A percentile compares a stretch with the other conserved stretches of the same genome.
Evolutionary conservation across 768 basidiomycete genomes (phyloP).

Genomic region (Termitomyces sp.): DNA sequence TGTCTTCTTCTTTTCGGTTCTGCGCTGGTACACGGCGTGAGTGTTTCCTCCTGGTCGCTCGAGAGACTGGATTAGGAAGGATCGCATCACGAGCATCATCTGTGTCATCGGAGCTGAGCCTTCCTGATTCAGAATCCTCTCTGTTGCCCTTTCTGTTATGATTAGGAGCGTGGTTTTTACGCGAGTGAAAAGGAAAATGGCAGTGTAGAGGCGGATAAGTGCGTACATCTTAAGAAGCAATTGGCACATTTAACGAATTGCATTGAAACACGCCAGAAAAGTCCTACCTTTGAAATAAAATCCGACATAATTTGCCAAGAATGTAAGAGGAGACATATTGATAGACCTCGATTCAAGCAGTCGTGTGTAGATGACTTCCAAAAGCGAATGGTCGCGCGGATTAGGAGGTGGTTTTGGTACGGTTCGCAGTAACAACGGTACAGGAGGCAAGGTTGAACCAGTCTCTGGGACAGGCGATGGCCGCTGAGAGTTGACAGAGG

Average conservation of each 20-base stretch:
- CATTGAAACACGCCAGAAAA: not conserved
- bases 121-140: conserved; percentile 14
- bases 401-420: conserved; percentile 42
- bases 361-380: conserved; percentile 63
- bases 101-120: conserved; percentile 30
- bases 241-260: not conserved
- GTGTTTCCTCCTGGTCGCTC: conserved; percentile 18
- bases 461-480: conserved; percentile 2
- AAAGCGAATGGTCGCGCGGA: conserved; percentile 63
- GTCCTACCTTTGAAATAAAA: conserved; percentile 59
- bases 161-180: conserved; percentile 10
- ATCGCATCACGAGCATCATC: conserved; percentile 33
- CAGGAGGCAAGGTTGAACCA: not conserved
- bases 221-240: conserved; percentile 47
- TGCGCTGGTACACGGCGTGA: conserved; percentile 18
- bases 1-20: conserved; percentile 17
- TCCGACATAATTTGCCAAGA: conserved; percentile 55
- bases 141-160: conserved; percentile 2
- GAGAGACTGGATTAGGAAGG: conserved; percentile 25
- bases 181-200: conserved; percentile 46
- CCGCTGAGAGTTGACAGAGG: conserved; percentile 1
- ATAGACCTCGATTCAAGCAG: conserved; percentile 70
- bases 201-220: conserved; percentile 62
- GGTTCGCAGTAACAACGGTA: conserved; percentile 31
- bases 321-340: conserved; percentile 59